Base-by-base conservation (phyloP, 176 grass and related monocot genomes). In the Triticum monococcum region DNA sequence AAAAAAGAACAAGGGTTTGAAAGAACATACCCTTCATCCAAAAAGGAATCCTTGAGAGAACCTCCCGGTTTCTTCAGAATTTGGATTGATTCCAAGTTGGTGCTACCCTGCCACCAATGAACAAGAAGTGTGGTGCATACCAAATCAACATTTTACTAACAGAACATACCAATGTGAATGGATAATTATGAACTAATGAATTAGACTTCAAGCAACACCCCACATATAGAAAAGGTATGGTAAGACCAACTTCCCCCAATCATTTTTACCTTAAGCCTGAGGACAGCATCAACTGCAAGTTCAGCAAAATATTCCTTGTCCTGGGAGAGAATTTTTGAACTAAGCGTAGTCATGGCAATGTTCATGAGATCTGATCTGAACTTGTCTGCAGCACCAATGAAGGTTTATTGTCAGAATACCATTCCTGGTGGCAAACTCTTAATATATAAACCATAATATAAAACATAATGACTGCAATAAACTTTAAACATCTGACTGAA, bases 1-100 rank as follows among this genome's bases (percentile, higher is more conserved):
- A 18, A 73, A 38, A n/a, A 48, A 24, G n/a, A 52, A 40, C 16
- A 74, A 20, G 48, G 7, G 20, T 90, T 38, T 32, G 26, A 73
- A 90, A 52, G 14, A 85, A 61, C 73, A 82, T 92, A 98, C 96
- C 96, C 96, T 92, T 98, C 96, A 36, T 94, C 96, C 75, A 98
- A 88, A 92, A 98, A 98, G 32, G 96, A 98, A 80, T 98, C 96
- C 79, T 86, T 96, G 32, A 98, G 96, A 52, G 96, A 98, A 72
- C 96, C 96, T 84, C 96, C 96, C 88, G 93, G 89, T 87, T 94
- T 98, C 90, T 98, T 98, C 60, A 98, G 90, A 92, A 98, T 96
- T 91, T 98, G 96, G 61, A 98, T 96, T 59, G 93, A 66, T 78
- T 96, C 96, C 83, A 98, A 89, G 68, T 98, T 98, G 24, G 90